Evolutionary conservation across 805 yeast species (phyloP).

Genomic region (Myxozyma lipomycoides): DNA sequence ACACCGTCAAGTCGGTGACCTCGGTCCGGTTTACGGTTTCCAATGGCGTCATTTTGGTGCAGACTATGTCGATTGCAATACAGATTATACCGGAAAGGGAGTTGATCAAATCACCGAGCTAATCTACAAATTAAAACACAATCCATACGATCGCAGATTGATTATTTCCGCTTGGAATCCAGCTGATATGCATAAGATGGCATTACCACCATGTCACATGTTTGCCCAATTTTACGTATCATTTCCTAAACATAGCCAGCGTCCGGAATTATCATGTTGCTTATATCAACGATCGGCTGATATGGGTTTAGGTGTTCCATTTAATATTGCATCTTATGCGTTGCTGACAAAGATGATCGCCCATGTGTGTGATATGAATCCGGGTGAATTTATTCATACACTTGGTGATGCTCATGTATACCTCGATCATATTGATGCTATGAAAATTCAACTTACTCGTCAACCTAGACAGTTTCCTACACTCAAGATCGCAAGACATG

Average conservation of each 20-base stretch:
- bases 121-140: constrained; percentile 71
- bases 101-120: constrained; percentile 83
- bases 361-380: constrained; percentile 87
- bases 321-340: constrained; percentile 95
- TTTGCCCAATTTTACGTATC: constrained; percentile 92
- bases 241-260: constrained; percentile 31
- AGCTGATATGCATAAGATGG: constrained; percentile 89
- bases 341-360: constrained; percentile 92
- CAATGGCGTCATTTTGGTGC: constrained; percentile 99
- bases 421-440: constrained; percentile 86
- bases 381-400: constrained; percentile 93
- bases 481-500: constrained; percentile 61
- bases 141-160: constrained; percentile 92
- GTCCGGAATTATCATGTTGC: constrained; percentile 76
- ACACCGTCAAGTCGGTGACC: constrained; percentile 82
- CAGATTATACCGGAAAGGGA: constrained; percentile 84
- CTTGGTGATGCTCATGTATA: constrained; percentile 97
- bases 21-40: constrained; percentile 98
- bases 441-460: constrained; percentile 73
- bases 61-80: constrained; percentile 75
- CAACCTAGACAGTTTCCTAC: constrained; percentile 78
- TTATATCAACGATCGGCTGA: constrained; percentile 98
- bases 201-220: constrained; percentile 97
- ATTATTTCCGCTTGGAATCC: constrained; percentile 99
- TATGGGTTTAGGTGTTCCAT: constrained; percentile 99